A percentile compares a stretch with the other conserved stretches of the same genome.
These are phyloP conservation scores for Brettanomyces custersianus DNA, from an alignment of 805 yeast genomes.

Conservation along the genomic window DNA sequence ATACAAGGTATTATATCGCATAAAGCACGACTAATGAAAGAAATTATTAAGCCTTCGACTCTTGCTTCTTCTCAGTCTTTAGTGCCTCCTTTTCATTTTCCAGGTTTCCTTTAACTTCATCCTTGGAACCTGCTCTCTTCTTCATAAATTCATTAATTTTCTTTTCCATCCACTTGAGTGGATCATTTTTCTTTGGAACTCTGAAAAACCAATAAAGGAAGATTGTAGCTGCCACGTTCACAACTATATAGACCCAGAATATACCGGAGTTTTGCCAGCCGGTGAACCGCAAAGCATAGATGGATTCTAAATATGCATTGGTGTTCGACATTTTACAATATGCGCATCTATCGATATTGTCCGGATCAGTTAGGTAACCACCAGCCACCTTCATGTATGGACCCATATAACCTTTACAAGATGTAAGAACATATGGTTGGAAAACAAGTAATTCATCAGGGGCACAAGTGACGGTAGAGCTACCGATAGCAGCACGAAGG, in stretches of 20 bases:
- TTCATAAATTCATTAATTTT: background rate
- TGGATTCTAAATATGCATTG: conserved; percentile 29
- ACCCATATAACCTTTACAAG: conserved; percentile 46
- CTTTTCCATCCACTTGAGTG: conserved; percentile 1
- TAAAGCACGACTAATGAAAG: too few species aligned
- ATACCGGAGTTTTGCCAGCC: conserved; percentile 56
- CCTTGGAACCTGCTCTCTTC: background rate
- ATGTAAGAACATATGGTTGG: conserved; percentile 40
- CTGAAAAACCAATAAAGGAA: conserved; percentile 44
- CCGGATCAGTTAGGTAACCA: conserved; percentile 35
- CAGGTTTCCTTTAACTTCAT: background rate
- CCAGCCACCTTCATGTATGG: conserved; percentile 27
- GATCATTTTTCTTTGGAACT: conserved; percentile 44
- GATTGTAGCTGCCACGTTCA: conserved; percentile 25
- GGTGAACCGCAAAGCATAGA: conserved; percentile 33
- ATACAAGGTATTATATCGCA: too few species aligned
- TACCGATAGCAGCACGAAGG: conserved; percentile 43
- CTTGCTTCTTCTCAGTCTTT: too few species aligned
- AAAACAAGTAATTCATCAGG: conserved; percentile 35
- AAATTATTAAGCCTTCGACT: too few species aligned
- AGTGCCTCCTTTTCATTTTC: too few species aligned
- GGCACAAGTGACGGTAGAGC: conserved; percentile 36
- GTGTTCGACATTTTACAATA: conserved; percentile 52
- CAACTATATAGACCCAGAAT: conserved; percentile 33
- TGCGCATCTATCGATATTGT: conserved; percentile 41